Evolutionary conservation across 2,329 filamentous ascomycete genomes (phyloP).

Genomic region (Aspergillus chevalieri): DNA sequence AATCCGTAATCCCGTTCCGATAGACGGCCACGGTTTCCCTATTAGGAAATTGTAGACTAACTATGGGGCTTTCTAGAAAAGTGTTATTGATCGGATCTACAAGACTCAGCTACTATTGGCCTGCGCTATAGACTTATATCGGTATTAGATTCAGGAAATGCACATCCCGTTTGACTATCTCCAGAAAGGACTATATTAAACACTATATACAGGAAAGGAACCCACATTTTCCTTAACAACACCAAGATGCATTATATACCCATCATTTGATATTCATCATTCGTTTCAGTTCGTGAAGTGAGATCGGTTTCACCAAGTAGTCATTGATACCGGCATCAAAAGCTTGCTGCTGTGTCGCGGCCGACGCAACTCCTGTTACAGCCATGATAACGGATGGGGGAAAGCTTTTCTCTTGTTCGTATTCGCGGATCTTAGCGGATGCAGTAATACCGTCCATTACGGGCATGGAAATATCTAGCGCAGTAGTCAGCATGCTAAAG

Average conservation of each 20-base stretch:
- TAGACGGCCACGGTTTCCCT: not conserved
- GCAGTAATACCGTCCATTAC: constrained; percentile 40
- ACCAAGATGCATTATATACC: not conserved
- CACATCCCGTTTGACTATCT: too few relatives aligned
- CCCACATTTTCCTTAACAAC: not conserved
- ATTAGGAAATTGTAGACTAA: not conserved
- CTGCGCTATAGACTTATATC: not conserved
- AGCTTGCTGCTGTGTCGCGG: constrained; percentile 26
- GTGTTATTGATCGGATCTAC: not conserved
- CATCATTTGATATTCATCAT: constrained; percentile 17
- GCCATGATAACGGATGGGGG: constrained; percentile 23
- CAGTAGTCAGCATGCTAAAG: constrained; percentile 4
- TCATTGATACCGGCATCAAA: constrained; percentile 24
- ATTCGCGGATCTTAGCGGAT: constrained; percentile 35
- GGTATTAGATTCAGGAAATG: too few relatives aligned
- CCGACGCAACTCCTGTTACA: constrained; percentile 27
- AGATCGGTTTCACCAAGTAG: constrained; percentile 28
- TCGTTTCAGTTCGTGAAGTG: constrained; percentile 25
- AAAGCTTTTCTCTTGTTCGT: constrained; percentile 22
- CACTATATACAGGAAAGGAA: too few relatives aligned
- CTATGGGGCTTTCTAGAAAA: not conserved
- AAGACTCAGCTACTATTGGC: not conserved
- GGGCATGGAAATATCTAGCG: constrained; percentile 41
- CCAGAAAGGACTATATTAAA: too few relatives aligned
- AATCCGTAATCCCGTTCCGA: not conserved